A percentile compares a stretch with the other conserved stretches of the same genome.
Evolutionary conservation across 371 early-diverging fungal species (phyloP).

Genomic region (Chytridium lagenaria): DNA sequence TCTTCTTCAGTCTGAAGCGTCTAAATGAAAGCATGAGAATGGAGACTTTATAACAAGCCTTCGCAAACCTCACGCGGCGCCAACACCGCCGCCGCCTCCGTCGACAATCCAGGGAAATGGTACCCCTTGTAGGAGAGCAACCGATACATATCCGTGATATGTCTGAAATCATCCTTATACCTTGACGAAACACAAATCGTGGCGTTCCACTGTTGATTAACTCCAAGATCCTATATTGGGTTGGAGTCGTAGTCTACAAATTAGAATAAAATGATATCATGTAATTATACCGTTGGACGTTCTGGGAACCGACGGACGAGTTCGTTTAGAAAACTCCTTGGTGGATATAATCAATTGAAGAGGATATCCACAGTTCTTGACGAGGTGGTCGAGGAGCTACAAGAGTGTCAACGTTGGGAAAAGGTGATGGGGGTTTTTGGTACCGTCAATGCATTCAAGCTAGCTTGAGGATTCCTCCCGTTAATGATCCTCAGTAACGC

Average conservation of each 20-base stretch:
- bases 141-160: conserved; percentile 92
- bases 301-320: conserved; percentile 91
- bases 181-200: conserved; percentile 81
- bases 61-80: conserved; percentile 33
- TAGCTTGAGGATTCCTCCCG: conserved; percentile 62
- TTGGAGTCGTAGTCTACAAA: conserved; percentile 55
- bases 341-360: conserved; percentile 92
- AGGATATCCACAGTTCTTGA: conserved; percentile 96
- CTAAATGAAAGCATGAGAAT: conserved; percentile 25
- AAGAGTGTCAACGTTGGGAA: not conserved
- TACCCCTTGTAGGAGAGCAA: conserved; percentile 86
- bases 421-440: not conserved
- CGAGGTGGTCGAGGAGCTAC: conserved; percentile 88
- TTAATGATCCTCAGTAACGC: conserved; percentile 80
- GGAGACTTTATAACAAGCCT: not conserved
- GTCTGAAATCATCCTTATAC: conserved; percentile 85
- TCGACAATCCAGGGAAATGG: conserved; percentile 78
- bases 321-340: conserved; percentile 94
- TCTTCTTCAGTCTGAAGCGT: conserved; percentile 82
- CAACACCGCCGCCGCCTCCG: conserved; percentile 46
- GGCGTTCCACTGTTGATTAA: conserved; percentile 89
- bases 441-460: conserved; percentile 74
- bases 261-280: not conserved
- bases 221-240: conserved; percentile 85
- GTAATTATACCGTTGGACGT: conserved; percentile 65